Percentiles rank a stretch among this genome's conserved stretches.
phyloP scores from a whole-genome alignment of 2,329 filamentous ascomycete species.

The Cephalotrichum gorgonifer region DNA sequence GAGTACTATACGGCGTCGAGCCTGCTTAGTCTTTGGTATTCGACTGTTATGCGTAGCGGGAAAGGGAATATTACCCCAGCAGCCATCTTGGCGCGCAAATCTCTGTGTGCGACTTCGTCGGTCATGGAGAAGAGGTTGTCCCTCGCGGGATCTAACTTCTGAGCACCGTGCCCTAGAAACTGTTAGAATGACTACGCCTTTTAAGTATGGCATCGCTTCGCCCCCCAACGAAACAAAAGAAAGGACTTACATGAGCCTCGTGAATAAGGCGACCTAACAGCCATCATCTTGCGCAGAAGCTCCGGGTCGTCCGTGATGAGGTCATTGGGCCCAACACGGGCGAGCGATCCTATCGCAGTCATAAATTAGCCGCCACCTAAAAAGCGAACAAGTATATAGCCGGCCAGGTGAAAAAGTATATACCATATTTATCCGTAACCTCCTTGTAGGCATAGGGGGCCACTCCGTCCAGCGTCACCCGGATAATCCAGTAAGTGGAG shows the following conservation, averaged over 20 bases:
- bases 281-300: slow-evolving; percentile 31
- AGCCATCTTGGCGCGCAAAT: slow-evolving; percentile 36
- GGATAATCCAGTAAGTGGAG: slow-evolving; percentile 13
- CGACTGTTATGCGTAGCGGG: slow-evolving; percentile 36
- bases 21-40: slow-evolving; percentile 38
- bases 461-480: background rate
- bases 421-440: background rate
- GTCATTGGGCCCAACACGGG: slow-evolving; percentile 31
- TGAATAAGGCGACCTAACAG: slow-evolving; percentile 30
- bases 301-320: slow-evolving; percentile 38
- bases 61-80: slow-evolving; percentile 27
- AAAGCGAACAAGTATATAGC: slow-evolving; percentile 3
- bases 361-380: slow-evolving; percentile 8
- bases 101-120: slow-evolving; percentile 34
- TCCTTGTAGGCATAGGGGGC: background rate
- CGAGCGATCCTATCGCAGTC: slow-evolving; percentile 14
- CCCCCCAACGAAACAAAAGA: background rate
- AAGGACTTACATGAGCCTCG: slow-evolving; percentile 31
- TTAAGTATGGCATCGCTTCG: background rate
- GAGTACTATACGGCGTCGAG: slow-evolving; percentile 41
- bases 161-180: background rate
- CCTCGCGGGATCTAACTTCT: slow-evolving; percentile 12
- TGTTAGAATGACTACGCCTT: background rate
- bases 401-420: background rate
- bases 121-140: slow-evolving; percentile 33